These are phyloP conservation scores for Aplosporella prunicola DNA, from an alignment of 2,329 filamentous ascomycete genomes.

Conservation along the genomic window DNA sequence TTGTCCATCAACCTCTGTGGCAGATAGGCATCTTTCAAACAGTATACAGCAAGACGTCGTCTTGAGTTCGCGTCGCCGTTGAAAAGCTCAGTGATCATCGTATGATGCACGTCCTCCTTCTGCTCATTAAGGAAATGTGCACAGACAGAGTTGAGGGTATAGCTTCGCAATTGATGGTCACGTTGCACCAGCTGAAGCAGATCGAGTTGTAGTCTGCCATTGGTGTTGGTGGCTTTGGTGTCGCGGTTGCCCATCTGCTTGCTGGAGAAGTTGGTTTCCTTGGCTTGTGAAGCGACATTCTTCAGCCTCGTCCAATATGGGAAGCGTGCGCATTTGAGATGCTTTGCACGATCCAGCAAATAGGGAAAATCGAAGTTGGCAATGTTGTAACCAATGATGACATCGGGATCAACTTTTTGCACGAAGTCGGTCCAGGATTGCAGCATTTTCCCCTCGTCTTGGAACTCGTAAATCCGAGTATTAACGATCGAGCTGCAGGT, in stretches of 20 bases:
- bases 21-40: slow-evolving; percentile 92
- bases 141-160: slow-evolving; percentile 92
- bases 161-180: slow-evolving; percentile 90
- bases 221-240: slow-evolving; percentile 88
- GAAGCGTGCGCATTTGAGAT: slow-evolving; percentile 71
- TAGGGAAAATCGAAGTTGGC: slow-evolving; percentile 98
- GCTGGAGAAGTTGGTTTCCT: slow-evolving; percentile 81
- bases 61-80: slow-evolving; percentile 92
- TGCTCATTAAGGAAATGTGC: slow-evolving; percentile 93
- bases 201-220: slow-evolving; percentile 86
- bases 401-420: slow-evolving; percentile 82
- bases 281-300: slow-evolving; percentile 59
- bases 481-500: slow-evolving; percentile 90
- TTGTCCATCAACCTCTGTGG: slow-evolving; percentile 95
- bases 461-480: slow-evolving; percentile 79
- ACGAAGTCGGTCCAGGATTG: slow-evolving; percentile 85
- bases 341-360: slow-evolving; percentile 74
- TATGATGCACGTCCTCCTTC: slow-evolving; percentile 97
- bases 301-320: slow-evolving; percentile 80
- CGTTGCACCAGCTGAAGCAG: slow-evolving; percentile 89
- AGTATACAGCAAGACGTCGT: slow-evolving; percentile 86
- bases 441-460: slow-evolving; percentile 81
- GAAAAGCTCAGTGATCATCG: slow-evolving; percentile 97
- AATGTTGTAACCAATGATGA: slow-evolving; percentile 99
- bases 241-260: slow-evolving; percentile 98